Base-by-base conservation (phyloP, 108 stramenopile species). In the Licmophora abbreviata region DNA sequence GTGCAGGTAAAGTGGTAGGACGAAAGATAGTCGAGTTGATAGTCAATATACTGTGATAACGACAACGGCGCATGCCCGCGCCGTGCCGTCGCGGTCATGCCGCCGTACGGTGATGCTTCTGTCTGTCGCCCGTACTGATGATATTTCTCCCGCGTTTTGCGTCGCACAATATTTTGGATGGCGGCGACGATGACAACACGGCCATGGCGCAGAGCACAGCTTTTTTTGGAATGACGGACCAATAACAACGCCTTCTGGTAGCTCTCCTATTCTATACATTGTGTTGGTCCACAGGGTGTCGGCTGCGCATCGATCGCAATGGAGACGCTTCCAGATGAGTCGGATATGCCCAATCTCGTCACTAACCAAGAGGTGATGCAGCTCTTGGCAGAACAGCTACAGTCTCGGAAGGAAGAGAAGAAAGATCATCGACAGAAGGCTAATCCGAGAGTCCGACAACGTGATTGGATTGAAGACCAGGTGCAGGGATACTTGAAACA, bases 401-500 rank as follows among this genome's bases (percentile, higher is more conserved):
- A 29, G 18, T 24, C 55, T 34, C 43, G 69, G 18, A 43, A 58
- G 35, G 53, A 23, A 7, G 9, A 59, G 41, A 42, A 36, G 38
- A 38, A 18, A 12, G 38, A 54, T 6, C 23, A 59, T 15, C 42
- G 48, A 36, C 37, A 44, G 29, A 54, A 42, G 20, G 27, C 11
- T 1, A 60, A 54, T 43, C 35, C 33, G 25, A 63, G 60, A 33
- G 73, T 71, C 47, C 49, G 64, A 26, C 73, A 85, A 47, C 68
- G 88, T 24, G 81, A 85, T 56, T 91, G 84, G 84, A 79, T 91
- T 22, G 82, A 91, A 59, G 47, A 54, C 14, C 52, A 72, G 30
- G 83, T 91, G 0, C 64, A 64, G 9, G 56, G 73, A 3, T 84
- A 91, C 58, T 57, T 91, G 14, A 42, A 72, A 44, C 53, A 50